Evolutionary conservation across 176 grass and related monocot species (phyloP).

Genomic region (Eremochloa ophiuroides): DNA sequence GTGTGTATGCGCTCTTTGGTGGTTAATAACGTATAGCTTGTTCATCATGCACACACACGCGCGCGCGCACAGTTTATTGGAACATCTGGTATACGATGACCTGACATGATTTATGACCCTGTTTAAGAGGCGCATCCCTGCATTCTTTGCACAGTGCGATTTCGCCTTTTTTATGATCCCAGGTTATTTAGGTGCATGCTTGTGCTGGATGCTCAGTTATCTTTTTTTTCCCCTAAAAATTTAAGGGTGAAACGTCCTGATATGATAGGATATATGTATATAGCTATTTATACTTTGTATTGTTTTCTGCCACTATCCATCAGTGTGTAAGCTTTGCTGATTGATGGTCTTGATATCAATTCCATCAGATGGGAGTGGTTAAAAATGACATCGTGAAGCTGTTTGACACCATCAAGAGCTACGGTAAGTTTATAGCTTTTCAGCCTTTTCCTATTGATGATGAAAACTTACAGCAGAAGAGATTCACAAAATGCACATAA

Average conservation of each 20-base stretch:
- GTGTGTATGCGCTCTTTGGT: conserved; percentile 28
- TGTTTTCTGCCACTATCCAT: not conserved
- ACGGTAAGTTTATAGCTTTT: conserved; percentile 45
- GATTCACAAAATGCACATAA: not conserved
- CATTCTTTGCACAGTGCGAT: not conserved
- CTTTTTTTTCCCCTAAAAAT: not conserved
- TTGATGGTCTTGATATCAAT: conserved; percentile 15
- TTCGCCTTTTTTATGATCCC: not conserved
- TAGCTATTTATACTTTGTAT: not conserved
- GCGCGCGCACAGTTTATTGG: too few relatives aligned
- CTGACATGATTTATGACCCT: not conserved
- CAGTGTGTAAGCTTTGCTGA: not conserved
- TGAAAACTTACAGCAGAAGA: conserved; percentile 10
- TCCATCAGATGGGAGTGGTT: conserved; percentile 66
- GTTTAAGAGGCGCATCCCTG: not conserved
- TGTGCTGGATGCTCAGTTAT: not conserved
- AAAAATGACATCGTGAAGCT: conserved; percentile 92
- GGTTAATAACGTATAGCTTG: not conserved
- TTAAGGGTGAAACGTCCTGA: too few relatives aligned
- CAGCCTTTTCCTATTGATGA: not conserved
- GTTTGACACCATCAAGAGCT: conserved; percentile 84
- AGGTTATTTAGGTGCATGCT: not conserved
- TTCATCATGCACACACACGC: too few relatives aligned
- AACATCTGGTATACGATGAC: not conserved
- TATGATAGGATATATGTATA: not conserved